Evolutionary conservation across 306 rosid genomes (phyloP), one percentile per base, ranked within the genome.

Genomic region (Quercus glauca): DNA sequence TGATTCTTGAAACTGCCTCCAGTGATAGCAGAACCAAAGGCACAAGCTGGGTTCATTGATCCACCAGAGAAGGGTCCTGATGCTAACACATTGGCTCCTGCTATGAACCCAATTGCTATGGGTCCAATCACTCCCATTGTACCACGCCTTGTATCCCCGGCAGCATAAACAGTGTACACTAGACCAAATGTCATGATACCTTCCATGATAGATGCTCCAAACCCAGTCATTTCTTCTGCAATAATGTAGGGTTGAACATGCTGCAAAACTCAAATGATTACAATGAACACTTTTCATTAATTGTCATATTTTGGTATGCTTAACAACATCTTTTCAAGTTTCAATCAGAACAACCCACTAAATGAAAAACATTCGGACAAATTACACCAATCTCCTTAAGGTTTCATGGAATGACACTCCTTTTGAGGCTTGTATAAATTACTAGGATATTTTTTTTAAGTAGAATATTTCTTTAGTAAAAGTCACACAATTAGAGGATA

Each of bases 1-100:
- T 92, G 99, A 79, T 95, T 92, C 86, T 82, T 91, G 83, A 95
- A 95, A 70, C 73, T 88, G 1, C 99, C 96, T 0, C 92, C 86
- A 21, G 88, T 81, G 10, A 89, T 78, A 0, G 98, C 94, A 0
- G 97, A 83, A 33, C 95, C 98, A 6, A 95, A 92, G n/a, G 99
- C 97, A 60, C 92, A 91, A 0, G 96, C 99, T 10, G 98, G 98
- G 84, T 95, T 95, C 85, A 92, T 88, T 5, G 98, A 87, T 1
- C 96, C 98, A 1, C 98, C 98, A 0, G 97, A 95, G 82, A 95
- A 95, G 1, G 99, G 96, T 31, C 94, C 98, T 0, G 89, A 81
- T 0, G 94, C 95, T 35, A 95, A 81, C 1, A 87, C 92, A 53
- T 56, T 74, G 51, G 93, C 98, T 14, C 99, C 99, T 0, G 89